These are phyloP conservation scores for Diaporthe citrichinensis DNA, from an alignment of 2,329 filamentous ascomycete genomes.

Conservation along the genomic window DNA sequence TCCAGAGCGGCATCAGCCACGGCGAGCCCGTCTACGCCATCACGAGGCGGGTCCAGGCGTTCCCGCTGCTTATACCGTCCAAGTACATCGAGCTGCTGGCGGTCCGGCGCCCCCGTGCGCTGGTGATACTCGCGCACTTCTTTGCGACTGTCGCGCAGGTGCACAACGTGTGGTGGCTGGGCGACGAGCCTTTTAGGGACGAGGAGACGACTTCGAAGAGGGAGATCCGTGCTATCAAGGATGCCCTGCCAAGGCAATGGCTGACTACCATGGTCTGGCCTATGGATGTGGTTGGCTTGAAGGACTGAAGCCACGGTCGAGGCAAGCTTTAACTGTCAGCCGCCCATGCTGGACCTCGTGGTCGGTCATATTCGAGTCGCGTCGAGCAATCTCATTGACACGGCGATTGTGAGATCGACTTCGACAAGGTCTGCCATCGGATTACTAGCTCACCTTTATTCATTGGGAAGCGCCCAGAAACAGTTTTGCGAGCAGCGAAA, in stretches of 20 bases:
- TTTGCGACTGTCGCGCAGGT: conserved; percentile 46
- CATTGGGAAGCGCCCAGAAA: too few species aligned
- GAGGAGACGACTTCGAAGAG: conserved; percentile 44
- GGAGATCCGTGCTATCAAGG: conserved; percentile 47
- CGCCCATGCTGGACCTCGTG: too few species aligned
- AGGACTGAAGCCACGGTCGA: neutral
- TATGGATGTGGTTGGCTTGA: conserved; percentile 43
- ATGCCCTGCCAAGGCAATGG: conserved; percentile 44
- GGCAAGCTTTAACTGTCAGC: too few species aligned
- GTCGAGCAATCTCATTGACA: too few species aligned
- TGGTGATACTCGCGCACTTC: conserved; percentile 48
- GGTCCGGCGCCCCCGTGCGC: conserved; percentile 45
- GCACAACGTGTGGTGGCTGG: conserved; percentile 48
- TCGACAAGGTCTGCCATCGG: too few species aligned
- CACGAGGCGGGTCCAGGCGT: conserved; percentile 46
- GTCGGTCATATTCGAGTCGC: too few species aligned
- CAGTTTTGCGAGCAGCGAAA: too few species aligned
- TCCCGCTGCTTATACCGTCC: conserved; percentile 46
- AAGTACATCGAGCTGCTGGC: conserved; percentile 46
- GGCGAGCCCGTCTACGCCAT: conserved; percentile 51
- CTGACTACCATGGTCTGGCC: conserved; percentile 46
- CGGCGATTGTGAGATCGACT: too few species aligned
- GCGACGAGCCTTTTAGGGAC: conserved; percentile 36
- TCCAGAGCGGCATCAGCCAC: conserved; percentile 46
- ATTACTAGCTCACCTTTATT: too few species aligned